Evolutionary conservation across 2,329 filamentous ascomycete genomes (phyloP).

Genomic region (Paraphaeosphaeria sporulosa): DNA sequence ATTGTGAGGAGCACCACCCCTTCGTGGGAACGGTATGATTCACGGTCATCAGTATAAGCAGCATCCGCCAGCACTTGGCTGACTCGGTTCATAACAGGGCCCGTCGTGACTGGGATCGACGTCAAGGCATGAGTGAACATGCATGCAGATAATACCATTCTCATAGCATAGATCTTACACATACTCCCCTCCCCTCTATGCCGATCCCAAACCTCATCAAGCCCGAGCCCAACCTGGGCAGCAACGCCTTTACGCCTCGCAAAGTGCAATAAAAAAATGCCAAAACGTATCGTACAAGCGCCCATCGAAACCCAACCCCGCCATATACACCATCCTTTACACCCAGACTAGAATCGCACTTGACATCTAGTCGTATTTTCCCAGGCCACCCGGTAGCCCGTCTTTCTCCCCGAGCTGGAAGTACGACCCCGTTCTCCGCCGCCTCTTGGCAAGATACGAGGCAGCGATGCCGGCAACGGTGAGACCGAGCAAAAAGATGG

Average conservation of each 20-base stretch:
- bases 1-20: too few relatives aligned
- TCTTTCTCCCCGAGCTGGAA: slow-evolving; percentile 75
- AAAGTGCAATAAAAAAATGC: slow-evolving; percentile 4
- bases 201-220: too few relatives aligned
- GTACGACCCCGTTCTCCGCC: slow-evolving; percentile 58
- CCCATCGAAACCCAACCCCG: background rate
- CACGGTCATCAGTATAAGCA: too few relatives aligned
- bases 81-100: too few relatives aligned
- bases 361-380: slow-evolving; percentile 39
- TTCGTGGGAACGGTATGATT: too few relatives aligned
- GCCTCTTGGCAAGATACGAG: slow-evolving; percentile 46
- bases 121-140: background rate
- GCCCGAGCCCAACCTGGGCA: background rate
- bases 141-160: background rate
- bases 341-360: background rate
- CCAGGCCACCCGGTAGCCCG: slow-evolving; percentile 65
- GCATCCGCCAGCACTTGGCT: too few relatives aligned
- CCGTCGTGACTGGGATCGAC: too few relatives aligned
- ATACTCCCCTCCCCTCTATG: background rate
- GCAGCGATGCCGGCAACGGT: slow-evolving; percentile 63
- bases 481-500: slow-evolving; percentile 59
- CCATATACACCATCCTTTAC: slow-evolving; percentile 1
- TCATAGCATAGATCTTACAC: background rate
- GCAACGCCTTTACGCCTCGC: slow-evolving; percentile 8
- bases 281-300: slow-evolving; percentile 11